Base-by-base conservation (phyloP, 1,139 yeast species). In the Arxiozyma telluris region DNA sequence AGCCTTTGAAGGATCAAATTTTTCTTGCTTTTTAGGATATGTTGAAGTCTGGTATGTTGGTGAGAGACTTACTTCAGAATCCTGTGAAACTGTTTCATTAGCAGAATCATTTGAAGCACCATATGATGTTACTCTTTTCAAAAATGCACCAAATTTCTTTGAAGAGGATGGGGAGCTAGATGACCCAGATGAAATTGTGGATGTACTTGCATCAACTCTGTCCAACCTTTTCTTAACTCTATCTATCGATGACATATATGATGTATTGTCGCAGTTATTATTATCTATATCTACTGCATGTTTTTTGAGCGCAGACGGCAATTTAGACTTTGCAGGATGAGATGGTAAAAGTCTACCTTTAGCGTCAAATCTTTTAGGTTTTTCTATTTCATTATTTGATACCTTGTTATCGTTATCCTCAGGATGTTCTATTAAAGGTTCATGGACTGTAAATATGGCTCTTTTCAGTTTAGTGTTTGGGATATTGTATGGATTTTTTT, bases 321-420 rank as follows among this genome's bases (percentile, higher is more conserved):
- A 62, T 39, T 71, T 73, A 2, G 82, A 73, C 44, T 55, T 63
- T 21, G 63, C 64, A 1, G 82, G 81, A 61, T 77, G 81, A 2
- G 78, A 65, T 1, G 82, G 82, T 6, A 78, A 70, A 1, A 74
- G 75, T 55, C 76, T 66, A 3, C 77, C 76, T 44, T 67, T 66
- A 0, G 60, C 67, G 51, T 75, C 76, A 39, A 70, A 51, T 49
- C 53, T 58, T 34, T 38, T 45, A 17, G 49, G 30, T 42, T 17
- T 27, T 15, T 25, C 50, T 17, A 17, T 11, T 62, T 34, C 55
- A 44, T 47, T 39, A 49, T 44, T 45, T 5, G 49, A 20, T 27
- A 9, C 17, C 15, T 21, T 49, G 9, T 9, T 9, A 61, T 34
- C 55, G 44, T 47, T 34, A 49, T 44, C 30, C 20, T 49, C 39